Conservation (phyloP, 345 rosid genomes). For the Xanthoceras sorbifolium region DNA sequence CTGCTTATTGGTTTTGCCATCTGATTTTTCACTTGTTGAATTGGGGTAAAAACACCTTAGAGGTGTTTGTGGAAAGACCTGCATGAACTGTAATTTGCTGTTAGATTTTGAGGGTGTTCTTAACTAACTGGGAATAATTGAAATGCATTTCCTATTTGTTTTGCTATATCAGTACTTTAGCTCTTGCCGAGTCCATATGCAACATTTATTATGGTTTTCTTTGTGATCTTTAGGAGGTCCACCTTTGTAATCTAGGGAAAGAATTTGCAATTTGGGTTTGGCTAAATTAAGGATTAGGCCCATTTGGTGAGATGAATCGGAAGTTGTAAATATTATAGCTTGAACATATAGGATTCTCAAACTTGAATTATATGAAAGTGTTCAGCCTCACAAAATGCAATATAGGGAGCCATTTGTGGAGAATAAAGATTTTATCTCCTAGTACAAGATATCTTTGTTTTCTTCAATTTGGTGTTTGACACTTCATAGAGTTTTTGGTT, state of each 20-base stretch:
- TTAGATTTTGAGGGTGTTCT: not conserved
- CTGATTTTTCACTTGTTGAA: not conserved
- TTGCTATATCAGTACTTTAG: not conserved
- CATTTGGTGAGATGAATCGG: not conserved
- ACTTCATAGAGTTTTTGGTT: not conserved
- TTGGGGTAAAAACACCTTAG: not conserved
- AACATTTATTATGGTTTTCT: not conserved
- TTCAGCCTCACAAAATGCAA: not conserved
- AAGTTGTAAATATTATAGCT: not conserved
- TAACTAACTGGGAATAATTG: not conserved
- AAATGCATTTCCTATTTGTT: not conserved
- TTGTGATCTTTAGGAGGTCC: not conserved
- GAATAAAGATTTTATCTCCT: not conserved
- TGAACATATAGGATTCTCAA: not conserved
- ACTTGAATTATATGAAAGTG: not conserved
- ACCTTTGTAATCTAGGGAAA: not conserved
- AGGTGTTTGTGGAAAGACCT: slow-evolving; percentile 37
- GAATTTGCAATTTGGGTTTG: too few species aligned
- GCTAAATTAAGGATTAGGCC: too few species aligned
- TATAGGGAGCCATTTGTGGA: not conserved
- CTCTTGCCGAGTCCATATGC: not conserved
- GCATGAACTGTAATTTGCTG: not conserved
- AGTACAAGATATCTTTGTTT: not conserved
- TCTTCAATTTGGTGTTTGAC: not conserved
- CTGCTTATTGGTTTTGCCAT: not conserved